Base-by-base conservation (phyloP, 495 filamentous ascomycete genomes). In the Amorphotheca resinae region DNA sequence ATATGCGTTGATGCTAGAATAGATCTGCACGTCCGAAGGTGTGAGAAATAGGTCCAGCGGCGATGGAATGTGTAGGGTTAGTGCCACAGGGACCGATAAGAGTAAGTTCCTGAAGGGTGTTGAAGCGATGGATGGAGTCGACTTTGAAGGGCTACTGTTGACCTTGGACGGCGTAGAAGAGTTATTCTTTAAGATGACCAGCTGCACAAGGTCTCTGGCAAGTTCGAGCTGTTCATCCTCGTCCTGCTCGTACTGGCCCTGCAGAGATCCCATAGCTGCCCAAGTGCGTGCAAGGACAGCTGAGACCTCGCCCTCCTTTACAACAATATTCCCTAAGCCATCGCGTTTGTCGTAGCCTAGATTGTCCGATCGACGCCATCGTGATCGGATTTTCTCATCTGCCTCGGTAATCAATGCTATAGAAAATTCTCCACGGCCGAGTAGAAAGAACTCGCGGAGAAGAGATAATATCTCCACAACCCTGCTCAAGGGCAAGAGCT, bases 361-460 rank as follows among this genome's bases (percentile, higher is more conserved):
- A 42, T 74, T 74, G 32, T 73, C 70, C 3, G 64, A 59, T 26
- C 64, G 59, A 33, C 64, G 61, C 73, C 72, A 77, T 28, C 75
- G 67, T 41, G 63, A 67, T 9, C 71, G 62, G 17, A 93, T 71
- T 45, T 76, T 77, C 26, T 81, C 71, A 49, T 93, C 83, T 7
- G 87, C 86, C 64, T 94, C 82, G 23, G 79, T 72, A 1, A 91
- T 83, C 15, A 98, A 65, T 8, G 83, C 77, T 48, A 89, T 74
- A 5, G 85, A 86, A 59, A 98, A 98, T 56, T 95, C 91, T 8
- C 91, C 89, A 14, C 83, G 72, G 8, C 82, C 76, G 8, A 98
- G 74, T 8, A 98, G 70, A 51, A 95, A 82, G 58, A 93, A 95
- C 38, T 89, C 77, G 41, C 87, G 74, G 0, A 95, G 72, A 17